A percentile compares a stretch with the other conserved stretches of the same genome.
These are phyloP conservation scores for Solanum microdontum DNA, from an alignment of 257 asterid species.

Conservation along the genomic window DNA sequence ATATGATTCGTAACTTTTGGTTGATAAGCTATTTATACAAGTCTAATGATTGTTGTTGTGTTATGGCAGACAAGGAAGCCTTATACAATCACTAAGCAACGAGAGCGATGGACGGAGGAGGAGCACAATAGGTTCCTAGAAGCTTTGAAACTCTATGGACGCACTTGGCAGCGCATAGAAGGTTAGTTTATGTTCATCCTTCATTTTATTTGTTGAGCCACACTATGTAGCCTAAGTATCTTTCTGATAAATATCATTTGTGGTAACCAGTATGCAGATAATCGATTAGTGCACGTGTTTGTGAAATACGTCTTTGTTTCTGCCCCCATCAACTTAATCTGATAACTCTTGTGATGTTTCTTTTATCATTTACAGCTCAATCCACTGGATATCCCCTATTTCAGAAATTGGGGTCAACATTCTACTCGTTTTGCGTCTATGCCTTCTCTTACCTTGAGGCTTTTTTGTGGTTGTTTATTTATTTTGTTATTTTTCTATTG, in stretches of 20 bases:
- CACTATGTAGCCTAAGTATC: not conserved
- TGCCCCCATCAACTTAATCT: not conserved
- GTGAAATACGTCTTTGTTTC: not conserved
- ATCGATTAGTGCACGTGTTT: not conserved
- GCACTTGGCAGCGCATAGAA: conserved; percentile 99
- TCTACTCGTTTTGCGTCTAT: not conserved
- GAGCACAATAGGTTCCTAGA: conserved; percentile 85
- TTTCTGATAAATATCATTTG: not conserved
- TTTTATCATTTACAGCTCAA: not conserved
- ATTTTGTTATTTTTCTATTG: conserved; percentile 31
- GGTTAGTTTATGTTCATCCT: conserved; percentile 25
- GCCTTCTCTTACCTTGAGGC: conserved; percentile 3
- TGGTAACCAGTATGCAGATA: not conserved
- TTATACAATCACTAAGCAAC: conserved; percentile 91
- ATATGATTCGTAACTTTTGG: not conserved
- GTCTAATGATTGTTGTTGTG: conserved; percentile 1
- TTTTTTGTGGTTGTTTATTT: conserved; percentile 30
- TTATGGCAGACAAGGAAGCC: conserved; percentile 75
- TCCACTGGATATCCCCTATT: not conserved
- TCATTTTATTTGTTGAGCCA: not conserved
- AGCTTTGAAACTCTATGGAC: conserved; percentile 93
- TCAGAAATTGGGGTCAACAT: not conserved
- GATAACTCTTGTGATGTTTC: not conserved
- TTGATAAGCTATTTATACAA: not conserved
- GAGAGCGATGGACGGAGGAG: conserved; percentile 99